Conservation (phyloP, 2,329 filamentous ascomycete genomes). For the Pseudogymnoascus sp. region DNA sequence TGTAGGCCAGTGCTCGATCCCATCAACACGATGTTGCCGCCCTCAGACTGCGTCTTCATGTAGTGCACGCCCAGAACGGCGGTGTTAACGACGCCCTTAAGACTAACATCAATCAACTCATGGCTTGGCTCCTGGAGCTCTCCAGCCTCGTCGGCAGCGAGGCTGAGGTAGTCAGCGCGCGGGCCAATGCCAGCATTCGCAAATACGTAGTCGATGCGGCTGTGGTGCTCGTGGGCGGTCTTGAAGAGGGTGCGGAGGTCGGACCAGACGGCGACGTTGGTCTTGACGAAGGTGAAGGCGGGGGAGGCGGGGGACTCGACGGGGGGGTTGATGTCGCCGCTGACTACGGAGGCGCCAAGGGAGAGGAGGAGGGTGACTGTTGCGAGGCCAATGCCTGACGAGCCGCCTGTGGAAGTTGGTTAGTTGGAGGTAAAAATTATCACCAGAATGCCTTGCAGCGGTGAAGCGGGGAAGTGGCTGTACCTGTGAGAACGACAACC, state of each 20-base stretch:
- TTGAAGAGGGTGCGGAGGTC: constrained; percentile 44
- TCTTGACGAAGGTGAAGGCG: constrained; percentile 34
- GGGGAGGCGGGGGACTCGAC: constrained; percentile 19
- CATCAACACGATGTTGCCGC: constrained; percentile 47
- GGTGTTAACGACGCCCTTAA: constrained; percentile 42
- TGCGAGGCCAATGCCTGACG: constrained; percentile 51
- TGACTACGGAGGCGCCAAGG: constrained; percentile 45
- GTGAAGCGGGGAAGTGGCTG: constrained; percentile 6
- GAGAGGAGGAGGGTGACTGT: constrained; percentile 43
- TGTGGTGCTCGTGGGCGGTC: constrained; percentile 31
- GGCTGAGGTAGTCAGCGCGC: constrained; percentile 37
- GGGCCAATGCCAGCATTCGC: constrained; percentile 46
- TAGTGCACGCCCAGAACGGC: constrained; percentile 39
- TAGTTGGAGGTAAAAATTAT: constrained; percentile 10
- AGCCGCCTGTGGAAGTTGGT: constrained; percentile 35
- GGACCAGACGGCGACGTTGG: constrained; percentile 33
- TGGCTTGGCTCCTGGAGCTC: constrained; percentile 38
- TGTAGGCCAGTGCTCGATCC: constrained; percentile 43
- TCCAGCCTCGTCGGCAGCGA: constrained; percentile 40
- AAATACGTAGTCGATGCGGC: constrained; percentile 20
- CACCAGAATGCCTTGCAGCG: not conserved
- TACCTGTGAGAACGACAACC: constrained; percentile 45
- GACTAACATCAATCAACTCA: constrained; percentile 39
- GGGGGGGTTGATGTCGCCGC: constrained; percentile 41
- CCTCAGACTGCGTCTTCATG: constrained; percentile 37